A percentile compares a stretch with the other conserved stretches of the same genome.
These are phyloP conservation scores for Spinellus fusiger DNA, from an alignment of 192 early-diverging fungal species.

Conservation along the genomic window DNA sequence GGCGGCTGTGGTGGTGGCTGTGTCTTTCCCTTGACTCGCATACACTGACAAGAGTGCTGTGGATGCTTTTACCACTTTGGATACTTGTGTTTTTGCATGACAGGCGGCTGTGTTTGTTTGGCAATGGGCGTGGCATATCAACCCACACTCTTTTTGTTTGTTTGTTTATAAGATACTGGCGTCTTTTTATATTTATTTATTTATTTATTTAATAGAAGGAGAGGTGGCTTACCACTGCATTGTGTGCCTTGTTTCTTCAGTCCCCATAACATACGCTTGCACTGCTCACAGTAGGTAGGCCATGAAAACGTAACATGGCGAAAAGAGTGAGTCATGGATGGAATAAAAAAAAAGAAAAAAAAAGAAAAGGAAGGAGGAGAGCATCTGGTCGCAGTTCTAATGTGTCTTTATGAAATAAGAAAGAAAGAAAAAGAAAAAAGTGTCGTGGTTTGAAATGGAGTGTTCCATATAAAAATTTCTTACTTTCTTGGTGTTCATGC, in stretches of 20 bases:
- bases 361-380: too few relatives aligned
- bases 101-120: slow-evolving; percentile 10
- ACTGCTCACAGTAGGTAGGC: slow-evolving; percentile 64
- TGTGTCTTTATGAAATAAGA: too few relatives aligned
- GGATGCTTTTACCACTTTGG: too few relatives aligned
- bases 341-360: background rate
- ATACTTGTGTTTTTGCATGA: too few relatives aligned
- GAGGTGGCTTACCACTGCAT: slow-evolving; percentile 42
- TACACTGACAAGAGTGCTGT: too few relatives aligned
- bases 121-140: slow-evolving; percentile 42
- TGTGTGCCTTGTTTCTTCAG: slow-evolving; percentile 57
- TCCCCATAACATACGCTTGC: slow-evolving; percentile 68
- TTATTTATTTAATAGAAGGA: background rate
- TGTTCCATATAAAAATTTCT: too few relatives aligned
- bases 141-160: slow-evolving; percentile 41
- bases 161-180: too few relatives aligned
- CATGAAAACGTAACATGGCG: slow-evolving; percentile 50
- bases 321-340: slow-evolving; percentile 44
- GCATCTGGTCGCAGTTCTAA: too few relatives aligned
- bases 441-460: too few relatives aligned
- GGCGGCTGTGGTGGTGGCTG: background rate
- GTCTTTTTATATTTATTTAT: too few relatives aligned
- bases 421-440: too few relatives aligned
- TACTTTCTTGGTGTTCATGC: too few relatives aligned
- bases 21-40: slow-evolving; percentile 16